A percentile compares a stretch with the other conserved stretches of the same genome.
phyloP scores from a whole-genome alignment of 1,284 basidiomycete genomes.

The Marasmius oreades region DNA sequence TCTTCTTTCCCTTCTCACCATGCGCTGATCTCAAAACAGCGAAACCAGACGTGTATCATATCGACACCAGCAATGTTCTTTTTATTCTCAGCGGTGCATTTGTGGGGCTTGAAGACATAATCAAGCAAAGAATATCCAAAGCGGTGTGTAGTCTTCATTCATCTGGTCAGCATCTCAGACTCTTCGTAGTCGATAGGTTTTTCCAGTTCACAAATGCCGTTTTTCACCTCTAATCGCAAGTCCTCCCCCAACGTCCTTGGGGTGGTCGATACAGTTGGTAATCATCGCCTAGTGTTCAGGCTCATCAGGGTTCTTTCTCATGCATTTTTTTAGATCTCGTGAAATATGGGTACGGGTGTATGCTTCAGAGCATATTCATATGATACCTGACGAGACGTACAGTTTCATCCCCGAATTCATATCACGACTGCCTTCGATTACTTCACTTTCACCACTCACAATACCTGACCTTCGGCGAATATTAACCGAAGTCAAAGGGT shows the following conservation, averaged over 20 bases:
- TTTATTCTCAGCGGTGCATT: conserved; percentile 94
- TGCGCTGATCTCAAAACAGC: conserved; percentile 32
- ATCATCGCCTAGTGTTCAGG: conserved; percentile 16
- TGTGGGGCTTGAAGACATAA: conserved; percentile 84
- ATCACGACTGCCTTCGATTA: conserved; percentile 85
- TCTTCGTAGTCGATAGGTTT: conserved; percentile 84
- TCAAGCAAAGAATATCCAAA: conserved; percentile 76
- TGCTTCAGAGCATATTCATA: not conserved
- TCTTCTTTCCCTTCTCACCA: conserved; percentile 1
- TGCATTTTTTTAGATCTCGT: conserved; percentile 60
- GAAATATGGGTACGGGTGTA: conserved; percentile 66
- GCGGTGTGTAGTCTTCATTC: conserved; percentile 52
- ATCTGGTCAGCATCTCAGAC: not conserved
- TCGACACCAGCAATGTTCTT: conserved; percentile 86
- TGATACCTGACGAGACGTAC: not conserved
- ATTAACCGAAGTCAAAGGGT: conserved; percentile 88
- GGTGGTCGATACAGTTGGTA: conserved; percentile 65
- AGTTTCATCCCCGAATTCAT: conserved; percentile 95
- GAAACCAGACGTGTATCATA: conserved; percentile 65
- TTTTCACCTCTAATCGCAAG: conserved; percentile 71
- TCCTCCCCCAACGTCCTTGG: conserved; percentile 52
- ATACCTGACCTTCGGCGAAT: conserved; percentile 81
- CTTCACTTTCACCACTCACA: conserved; percentile 76
- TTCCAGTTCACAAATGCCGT: conserved; percentile 69
- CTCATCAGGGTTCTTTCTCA: not conserved